Conservation (phyloP, 1,139 yeast genomes). For the Kazachstania sp. region DNA sequence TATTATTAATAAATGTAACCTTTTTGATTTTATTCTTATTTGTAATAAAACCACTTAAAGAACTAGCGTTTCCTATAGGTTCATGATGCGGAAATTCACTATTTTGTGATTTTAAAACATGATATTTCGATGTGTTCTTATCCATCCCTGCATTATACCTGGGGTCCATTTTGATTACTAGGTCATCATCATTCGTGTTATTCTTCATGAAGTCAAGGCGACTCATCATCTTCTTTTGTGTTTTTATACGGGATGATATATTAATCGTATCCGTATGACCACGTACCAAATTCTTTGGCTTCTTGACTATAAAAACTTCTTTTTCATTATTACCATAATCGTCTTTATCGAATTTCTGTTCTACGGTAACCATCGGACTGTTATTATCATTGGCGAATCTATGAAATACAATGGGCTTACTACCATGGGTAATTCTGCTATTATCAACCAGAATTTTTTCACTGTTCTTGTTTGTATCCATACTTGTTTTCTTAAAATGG, state of each 20-base stretch:
- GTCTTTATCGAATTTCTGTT: too few relatives aligned
- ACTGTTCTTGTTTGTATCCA: background rate
- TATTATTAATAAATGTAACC: constrained; percentile 9
- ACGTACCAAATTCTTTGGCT: background rate
- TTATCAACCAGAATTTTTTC: background rate
- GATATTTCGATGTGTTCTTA: background rate
- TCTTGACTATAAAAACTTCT: too few relatives aligned
- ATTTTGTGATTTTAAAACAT: too few relatives aligned
- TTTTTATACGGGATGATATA: background rate
- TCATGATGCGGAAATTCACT: too few relatives aligned
- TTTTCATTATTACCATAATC: too few relatives aligned
- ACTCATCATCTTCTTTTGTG: background rate
- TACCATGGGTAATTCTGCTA: background rate
- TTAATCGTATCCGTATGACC: background rate
- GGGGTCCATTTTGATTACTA: constrained; percentile 13
- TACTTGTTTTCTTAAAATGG: constrained; percentile 5
- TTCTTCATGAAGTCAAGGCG: background rate
- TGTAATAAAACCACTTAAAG: too few relatives aligned
- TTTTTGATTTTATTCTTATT: constrained; percentile 7
- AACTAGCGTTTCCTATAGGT: too few relatives aligned
- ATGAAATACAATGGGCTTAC: constrained; percentile 10
- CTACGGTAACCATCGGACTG: background rate
- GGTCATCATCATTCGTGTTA: constrained; percentile 1
- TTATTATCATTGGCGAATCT: constrained; percentile 7
- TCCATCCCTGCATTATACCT: constrained; percentile 5